Percentiles rank a stretch among this genome's conserved stretches.
Conservation (phyloP, 164 flowering plant species). For the Magnolia changhungtana region DNA sequence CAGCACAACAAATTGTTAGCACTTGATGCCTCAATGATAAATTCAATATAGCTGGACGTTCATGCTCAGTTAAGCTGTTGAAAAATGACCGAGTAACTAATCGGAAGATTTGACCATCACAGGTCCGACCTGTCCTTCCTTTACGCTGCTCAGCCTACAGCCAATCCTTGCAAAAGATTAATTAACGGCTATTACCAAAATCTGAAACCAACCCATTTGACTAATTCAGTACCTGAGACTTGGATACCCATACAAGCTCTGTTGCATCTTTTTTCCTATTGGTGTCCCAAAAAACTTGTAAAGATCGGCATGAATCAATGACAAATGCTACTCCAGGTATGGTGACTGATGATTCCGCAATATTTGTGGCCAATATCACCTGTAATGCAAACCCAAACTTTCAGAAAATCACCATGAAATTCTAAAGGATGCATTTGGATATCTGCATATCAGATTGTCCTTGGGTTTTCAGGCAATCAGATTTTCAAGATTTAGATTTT, state of each 20-base stretch:
- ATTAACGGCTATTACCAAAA: not conserved
- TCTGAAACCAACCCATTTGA: not conserved
- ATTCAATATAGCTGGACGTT: conserved; percentile 65
- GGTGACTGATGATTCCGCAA: conserved; percentile 99
- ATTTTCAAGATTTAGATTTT: too few species aligned
- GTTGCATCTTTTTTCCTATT: conserved; percentile 54
- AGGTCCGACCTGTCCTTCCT: conserved; percentile 96
- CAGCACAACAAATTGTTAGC: conserved; percentile 76
- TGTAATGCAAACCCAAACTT: conserved; percentile 20
- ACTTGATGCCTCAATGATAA: conserved; percentile 83
- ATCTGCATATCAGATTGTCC: not conserved
- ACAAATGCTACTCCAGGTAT: conserved; percentile 95
- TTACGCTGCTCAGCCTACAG: conserved; percentile 88
- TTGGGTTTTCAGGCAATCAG: not conserved
- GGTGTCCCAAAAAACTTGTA: conserved; percentile 86
- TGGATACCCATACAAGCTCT: conserved; percentile 92
- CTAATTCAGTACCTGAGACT: conserved; percentile 73
- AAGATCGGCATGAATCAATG: conserved; percentile 91
- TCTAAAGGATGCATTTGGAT: not conserved
- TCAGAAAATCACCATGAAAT: not conserved
- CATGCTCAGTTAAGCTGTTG: conserved; percentile 53
- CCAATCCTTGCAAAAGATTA: conserved; percentile 3
- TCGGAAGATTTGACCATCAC: conserved; percentile 86
- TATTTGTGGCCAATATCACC: conserved; percentile 98
- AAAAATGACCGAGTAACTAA: conserved; percentile 74